Percentiles rank a stretch among this genome's conserved stretches.
Conservation (phyloP, 805 yeast species). For the Lipomyces japonicus region DNA sequence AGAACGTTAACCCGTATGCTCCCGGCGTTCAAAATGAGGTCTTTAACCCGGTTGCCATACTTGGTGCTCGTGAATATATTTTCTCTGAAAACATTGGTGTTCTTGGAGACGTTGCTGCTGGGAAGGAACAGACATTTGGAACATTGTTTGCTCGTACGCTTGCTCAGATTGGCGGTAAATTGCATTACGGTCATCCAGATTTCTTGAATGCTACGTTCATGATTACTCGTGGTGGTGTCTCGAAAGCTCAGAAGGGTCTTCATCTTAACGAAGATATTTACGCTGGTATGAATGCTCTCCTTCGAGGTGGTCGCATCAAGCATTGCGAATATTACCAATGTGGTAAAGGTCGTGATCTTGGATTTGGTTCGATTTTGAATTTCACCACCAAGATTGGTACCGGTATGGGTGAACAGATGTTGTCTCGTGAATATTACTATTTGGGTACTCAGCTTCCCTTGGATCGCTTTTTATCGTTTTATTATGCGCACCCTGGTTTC, state of each 20-base stretch:
- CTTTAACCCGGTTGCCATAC: slow-evolving; percentile 71
- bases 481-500: slow-evolving; percentile 96
- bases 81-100: slow-evolving; percentile 91
- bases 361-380: slow-evolving; percentile 86
- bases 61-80: slow-evolving; percentile 93
- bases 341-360: slow-evolving; percentile 94
- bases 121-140: slow-evolving; percentile 95
- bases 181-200: slow-evolving; percentile 97
- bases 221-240: slow-evolving; percentile 94
- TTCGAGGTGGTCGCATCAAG: slow-evolving; percentile 89
- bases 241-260: slow-evolving; percentile 90
- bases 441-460: slow-evolving; percentile 85
- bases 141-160: slow-evolving; percentile 89
- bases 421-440: slow-evolving; percentile 87
- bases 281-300: slow-evolving; percentile 88
- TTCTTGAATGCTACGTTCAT: slow-evolving; percentile 84
- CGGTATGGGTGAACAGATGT: slow-evolving; percentile 96
- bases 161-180: slow-evolving; percentile 90
- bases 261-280: slow-evolving; percentile 93
- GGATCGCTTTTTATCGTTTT: slow-evolving; percentile 86
- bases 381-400: slow-evolving; percentile 96
- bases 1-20: slow-evolving; percentile 49
- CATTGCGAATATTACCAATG: slow-evolving; percentile 96
- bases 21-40: slow-evolving; percentile 51
- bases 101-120: slow-evolving; percentile 94